phyloP scores from a whole-genome alignment of 139 green algal genomes.

The Haematococcus sp. region DNA sequence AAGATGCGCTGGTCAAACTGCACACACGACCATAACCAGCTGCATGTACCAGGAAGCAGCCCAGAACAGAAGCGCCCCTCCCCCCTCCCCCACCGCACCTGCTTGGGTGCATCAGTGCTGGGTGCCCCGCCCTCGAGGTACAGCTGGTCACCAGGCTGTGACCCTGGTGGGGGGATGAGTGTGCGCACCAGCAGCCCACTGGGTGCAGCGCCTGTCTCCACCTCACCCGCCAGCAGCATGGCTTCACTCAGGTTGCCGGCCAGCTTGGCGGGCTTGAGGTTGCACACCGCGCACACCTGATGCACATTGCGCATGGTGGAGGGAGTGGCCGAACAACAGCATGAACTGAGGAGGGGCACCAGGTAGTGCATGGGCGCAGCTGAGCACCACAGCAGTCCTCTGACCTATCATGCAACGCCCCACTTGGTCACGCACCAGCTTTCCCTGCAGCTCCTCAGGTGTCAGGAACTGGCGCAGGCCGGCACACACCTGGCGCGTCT shows the following conservation, averaged over 20 bases:
- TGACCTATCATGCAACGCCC: too few species aligned
- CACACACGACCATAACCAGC: too few species aligned
- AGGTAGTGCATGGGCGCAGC: too few species aligned
- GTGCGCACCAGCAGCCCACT: slow-evolving; percentile 26
- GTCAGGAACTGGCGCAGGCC: slow-evolving; percentile 44
- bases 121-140: slow-evolving; percentile 31
- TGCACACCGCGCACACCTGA: slow-evolving; percentile 33
- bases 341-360: too few species aligned
- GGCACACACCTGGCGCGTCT: slow-evolving; percentile 35
- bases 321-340: too few species aligned
- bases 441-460: slow-evolving; percentile 26
- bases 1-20: too few species aligned
- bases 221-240: slow-evolving; percentile 57
- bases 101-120: slow-evolving; percentile 22
- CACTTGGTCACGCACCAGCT: slow-evolving; percentile 18
- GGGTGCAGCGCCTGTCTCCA: not conserved
- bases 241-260: slow-evolving; percentile 47
- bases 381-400: too few species aligned
- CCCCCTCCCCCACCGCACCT: not conserved
- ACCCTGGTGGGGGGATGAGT: slow-evolving; percentile 29
- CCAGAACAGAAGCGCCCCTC: too few species aligned
- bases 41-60: too few species aligned
- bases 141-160: slow-evolving; percentile 35
- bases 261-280: slow-evolving; percentile 65
- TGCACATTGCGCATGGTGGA: too few species aligned